Base-by-base conservation (phyloP, 768 basidiomycete species). In the Calocera viscosa region DNA sequence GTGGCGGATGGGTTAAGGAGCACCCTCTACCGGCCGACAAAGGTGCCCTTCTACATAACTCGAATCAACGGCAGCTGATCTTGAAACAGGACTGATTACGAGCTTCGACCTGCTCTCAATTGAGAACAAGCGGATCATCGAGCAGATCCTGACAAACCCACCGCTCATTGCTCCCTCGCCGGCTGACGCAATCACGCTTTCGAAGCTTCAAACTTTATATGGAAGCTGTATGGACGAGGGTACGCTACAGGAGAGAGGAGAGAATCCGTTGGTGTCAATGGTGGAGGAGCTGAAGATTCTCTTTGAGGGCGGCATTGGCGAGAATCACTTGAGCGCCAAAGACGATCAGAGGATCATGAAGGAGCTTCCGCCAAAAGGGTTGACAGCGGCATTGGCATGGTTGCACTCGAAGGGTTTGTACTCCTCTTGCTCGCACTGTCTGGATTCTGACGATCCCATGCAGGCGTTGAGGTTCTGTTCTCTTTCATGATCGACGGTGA, bases 21-120 rank as follows among this genome's bases (percentile, higher is more conserved):
- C 86, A 98, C 74, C 89, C 91, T 34, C 81, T 99, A 47, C 95
- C 96, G 0, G 86, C 91, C 0, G 92, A 91, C 75, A 90, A 91
- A 73, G 83, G 86, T 38, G 80, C 78, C 66, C 87, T 82, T 70
- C 89, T 17, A 12, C 22, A 19, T 47, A 47, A 19, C 7, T 19
- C 43, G 3, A 47, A 3, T 7, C 5, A 7, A 19, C 24, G 7
- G 7, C 19, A 8, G 8, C 43, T 47, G 43, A 17, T 47, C 19
- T 38, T 5, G 7, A 38, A 38, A 38, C 43, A 47, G 43, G 43
- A 17, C 16, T 47, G 7, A 17, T 47, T 24, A 47, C 87, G 41
- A 81, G 83, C 28, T 94, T 94, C 73, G 83, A 88, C 65, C 80
- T 82, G 24, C 82, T 94, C 32, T 78, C 85, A 0, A 82, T 87